Base-by-base conservation (phyloP, 1,139 yeast species). In the Yamadazyma triangularis region DNA sequence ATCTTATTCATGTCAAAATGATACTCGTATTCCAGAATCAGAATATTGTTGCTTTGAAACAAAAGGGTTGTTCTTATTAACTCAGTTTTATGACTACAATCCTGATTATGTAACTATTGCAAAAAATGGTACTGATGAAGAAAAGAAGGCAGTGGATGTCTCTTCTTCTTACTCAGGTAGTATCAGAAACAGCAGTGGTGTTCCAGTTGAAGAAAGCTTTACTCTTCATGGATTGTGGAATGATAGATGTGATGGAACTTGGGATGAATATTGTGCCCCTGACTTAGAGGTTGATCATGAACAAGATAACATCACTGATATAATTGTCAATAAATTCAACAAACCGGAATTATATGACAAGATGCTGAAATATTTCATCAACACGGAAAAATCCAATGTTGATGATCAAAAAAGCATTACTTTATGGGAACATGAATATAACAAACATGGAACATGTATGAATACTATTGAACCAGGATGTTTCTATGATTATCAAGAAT, bases 371-470 rank as follows among this genome's bases (percentile, higher is more conserved):
- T 57, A 54, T 40, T 65, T 70, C 70, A 39, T 61, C 28, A 62
- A 62, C 41, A 58, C 60, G 33, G 57, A 40, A 15, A 53, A 49
- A 37, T 54, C 63, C 24, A 60, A 60, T 35, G 67, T 61, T 15
- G 52, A 50, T 10, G 46, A 47, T 32, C 54, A 48, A 15, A 51
- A 56, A 4, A 40, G 47, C 27, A 40, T 42, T 13, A 47, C 52
- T 20, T 52, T 65, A 34, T 65, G 72, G 72, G 52, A 52, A 31
- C 72, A 64, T 40, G 70, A 65, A 43, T 65, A 51, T 45, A 64
- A 65, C 49, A 64, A 63, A 45, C 72, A 65, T 40, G 71, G 62
- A 26, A 64, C 71, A n/a, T 65, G 71, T 45, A 60, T 64, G 62
- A 60, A 60, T 40, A 63, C 70, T 8, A 48, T 64, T 30, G 41